Percentiles rank a stretch among this genome's conserved stretches.
Evolutionary conservation across 371 early-diverging fungal genomes (phyloP).

Genomic region (Vairimorpha ceranae): DNA sequence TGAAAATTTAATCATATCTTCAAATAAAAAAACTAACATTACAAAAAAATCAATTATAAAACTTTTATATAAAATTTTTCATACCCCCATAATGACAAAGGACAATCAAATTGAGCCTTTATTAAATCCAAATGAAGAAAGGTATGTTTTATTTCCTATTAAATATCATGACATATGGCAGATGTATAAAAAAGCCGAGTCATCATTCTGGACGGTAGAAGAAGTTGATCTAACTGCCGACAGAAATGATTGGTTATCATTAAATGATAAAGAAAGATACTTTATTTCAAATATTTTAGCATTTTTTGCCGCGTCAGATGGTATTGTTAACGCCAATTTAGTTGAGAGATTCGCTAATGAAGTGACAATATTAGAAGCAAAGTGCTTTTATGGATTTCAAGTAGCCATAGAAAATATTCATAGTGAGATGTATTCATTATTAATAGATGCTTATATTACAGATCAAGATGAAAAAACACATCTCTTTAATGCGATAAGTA

Average conservation of each 20-base stretch:
- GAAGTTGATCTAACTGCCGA: conserved; percentile 94
- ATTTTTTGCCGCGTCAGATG: conserved; percentile 98
- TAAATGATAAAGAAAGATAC: conserved; percentile 81
- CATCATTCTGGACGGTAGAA: conserved; percentile 97
- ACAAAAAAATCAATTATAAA: too few relatives aligned
- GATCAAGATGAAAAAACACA: conserved; percentile 75
- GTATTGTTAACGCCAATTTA: conserved; percentile 96
- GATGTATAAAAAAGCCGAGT: conserved; percentile 97
- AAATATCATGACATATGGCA: conserved; percentile 72
- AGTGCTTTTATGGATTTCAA: conserved; percentile 97
- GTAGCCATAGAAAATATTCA: conserved; percentile 99
- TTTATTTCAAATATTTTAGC: conserved; percentile 93
- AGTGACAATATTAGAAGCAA: conserved; percentile 92
- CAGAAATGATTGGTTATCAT: conserved; percentile 77
- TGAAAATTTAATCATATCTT: too few relatives aligned
- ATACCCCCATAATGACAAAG: too few relatives aligned
- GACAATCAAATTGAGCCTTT: conserved; percentile 60
- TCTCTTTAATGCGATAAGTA: conserved; percentile 90
- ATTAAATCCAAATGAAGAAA: conserved; percentile 49
- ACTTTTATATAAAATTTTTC: too few relatives aligned
- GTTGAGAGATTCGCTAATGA: conserved; percentile 88
- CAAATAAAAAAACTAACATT: too few relatives aligned
- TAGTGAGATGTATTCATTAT: conserved; percentile 90
- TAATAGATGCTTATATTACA: conserved; percentile 94
- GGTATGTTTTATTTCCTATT: conserved; percentile 62